Evolutionary conservation across 2,329 filamentous ascomycete species (phyloP).

Genomic region (Didymella lethalis): DNA sequence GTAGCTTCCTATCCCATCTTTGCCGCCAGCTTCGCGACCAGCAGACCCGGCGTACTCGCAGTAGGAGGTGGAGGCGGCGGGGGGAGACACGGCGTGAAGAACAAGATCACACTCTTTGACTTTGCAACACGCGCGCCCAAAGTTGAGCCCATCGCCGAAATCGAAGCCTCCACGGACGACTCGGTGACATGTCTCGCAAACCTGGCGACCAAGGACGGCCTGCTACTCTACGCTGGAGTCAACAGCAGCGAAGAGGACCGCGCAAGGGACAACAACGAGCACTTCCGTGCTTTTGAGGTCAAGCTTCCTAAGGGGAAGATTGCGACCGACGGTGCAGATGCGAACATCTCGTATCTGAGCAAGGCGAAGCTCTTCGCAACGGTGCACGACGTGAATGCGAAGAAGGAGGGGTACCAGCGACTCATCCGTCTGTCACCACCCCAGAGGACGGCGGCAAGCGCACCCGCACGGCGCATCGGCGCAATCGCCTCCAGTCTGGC

Average conservation of each 20-base stretch:
- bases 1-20: constrained; percentile 75
- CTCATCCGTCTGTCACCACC: constrained; percentile 65
- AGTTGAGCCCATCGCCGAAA: constrained; percentile 69
- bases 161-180: constrained; percentile 87
- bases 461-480: constrained; percentile 70
- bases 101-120: constrained; percentile 79
- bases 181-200: constrained; percentile 84
- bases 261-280: constrained; percentile 79
- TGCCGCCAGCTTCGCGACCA: constrained; percentile 85
- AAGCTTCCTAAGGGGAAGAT: constrained; percentile 59
- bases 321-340: constrained; percentile 42
- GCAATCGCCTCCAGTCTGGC: constrained; percentile 81
- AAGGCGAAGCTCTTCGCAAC: constrained; percentile 61
- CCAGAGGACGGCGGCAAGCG: constrained; percentile 53
- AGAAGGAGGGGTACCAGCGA: constrained; percentile 67
- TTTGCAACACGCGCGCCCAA: constrained; percentile 69
- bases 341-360: constrained; percentile 57
- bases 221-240: constrained; percentile 69
- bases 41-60: constrained; percentile 73
- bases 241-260: constrained; percentile 80
- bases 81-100: constrained; percentile 69
- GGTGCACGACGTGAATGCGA: constrained; percentile 48
- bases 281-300: constrained; percentile 79
- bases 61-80: constrained; percentile 89
- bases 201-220: constrained; percentile 65